A percentile compares a stretch with the other conserved stretches of the same genome.
Evolutionary conservation across 768 basidiomycete genomes (phyloP).

Genomic region (Psilocybe cubensis): DNA sequence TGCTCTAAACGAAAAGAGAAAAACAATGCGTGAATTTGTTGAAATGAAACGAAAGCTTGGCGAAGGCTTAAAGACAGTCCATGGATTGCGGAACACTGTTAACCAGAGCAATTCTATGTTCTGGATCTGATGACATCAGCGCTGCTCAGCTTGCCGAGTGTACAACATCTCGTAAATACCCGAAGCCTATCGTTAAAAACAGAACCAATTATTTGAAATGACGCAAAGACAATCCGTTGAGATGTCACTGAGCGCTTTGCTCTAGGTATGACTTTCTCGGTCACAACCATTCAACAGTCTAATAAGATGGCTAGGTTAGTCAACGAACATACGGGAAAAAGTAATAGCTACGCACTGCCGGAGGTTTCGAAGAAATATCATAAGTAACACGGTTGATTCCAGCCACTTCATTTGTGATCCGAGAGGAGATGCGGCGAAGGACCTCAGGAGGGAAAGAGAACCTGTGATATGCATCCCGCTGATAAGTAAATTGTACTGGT

Average conservation of each 20-base stretch:
- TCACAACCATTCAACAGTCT: slow-evolving; percentile 57
- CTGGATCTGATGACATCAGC: not conserved
- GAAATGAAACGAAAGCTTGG: not conserved
- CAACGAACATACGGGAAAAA: not conserved
- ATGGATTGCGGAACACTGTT: not conserved
- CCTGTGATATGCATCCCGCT: slow-evolving; percentile 44
- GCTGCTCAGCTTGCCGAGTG: not conserved
- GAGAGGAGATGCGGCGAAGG: slow-evolving; percentile 87
- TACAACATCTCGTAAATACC: not conserved
- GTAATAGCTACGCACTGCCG: slow-evolving; percentile 61
- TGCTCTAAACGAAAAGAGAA: not conserved
- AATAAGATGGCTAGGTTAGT: slow-evolving; percentile 12
- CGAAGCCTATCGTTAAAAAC: not conserved
- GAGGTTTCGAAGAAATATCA: slow-evolving; percentile 97
- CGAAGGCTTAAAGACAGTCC: not conserved
- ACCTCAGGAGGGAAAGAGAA: slow-evolving; percentile 95
- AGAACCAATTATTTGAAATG: not conserved
- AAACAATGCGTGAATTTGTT: not conserved
- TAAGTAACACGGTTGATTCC: slow-evolving; percentile 97
- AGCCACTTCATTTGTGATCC: slow-evolving; percentile 96
- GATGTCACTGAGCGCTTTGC: not conserved
- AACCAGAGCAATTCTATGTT: not conserved
- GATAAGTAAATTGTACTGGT: not conserved
- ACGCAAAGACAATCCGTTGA: not conserved
- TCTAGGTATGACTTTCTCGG: not conserved